Conservation (phyloP, 1,284 basidiomycete genomes). For the Farysia itapuensis region DNA sequence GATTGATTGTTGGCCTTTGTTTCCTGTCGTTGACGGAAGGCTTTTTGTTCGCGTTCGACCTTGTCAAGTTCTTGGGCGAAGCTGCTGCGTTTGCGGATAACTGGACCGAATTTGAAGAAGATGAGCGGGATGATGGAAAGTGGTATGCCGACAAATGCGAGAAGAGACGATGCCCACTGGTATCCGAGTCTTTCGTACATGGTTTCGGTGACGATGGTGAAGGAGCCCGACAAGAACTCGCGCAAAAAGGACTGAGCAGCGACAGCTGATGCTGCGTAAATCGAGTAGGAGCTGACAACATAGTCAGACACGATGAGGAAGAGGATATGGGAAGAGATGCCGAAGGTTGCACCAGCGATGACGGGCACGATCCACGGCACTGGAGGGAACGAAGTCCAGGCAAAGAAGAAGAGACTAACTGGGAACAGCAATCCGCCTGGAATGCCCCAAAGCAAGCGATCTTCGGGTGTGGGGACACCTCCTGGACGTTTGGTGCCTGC, state of each 20-base stretch:
- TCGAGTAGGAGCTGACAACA: constrained; percentile 38
- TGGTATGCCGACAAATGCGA: constrained; percentile 41
- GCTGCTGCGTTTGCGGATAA: constrained; percentile 31
- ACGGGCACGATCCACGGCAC: constrained; percentile 45
- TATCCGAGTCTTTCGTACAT: constrained; percentile 41
- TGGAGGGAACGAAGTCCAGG: constrained; percentile 44
- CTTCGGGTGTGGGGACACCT: constrained; percentile 28
- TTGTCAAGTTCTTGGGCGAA: constrained; percentile 40
- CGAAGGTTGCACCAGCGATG: constrained; percentile 37
- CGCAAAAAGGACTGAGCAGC: constrained; percentile 46
- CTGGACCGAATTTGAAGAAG: constrained; percentile 42
- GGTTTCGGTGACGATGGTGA: constrained; percentile 36
- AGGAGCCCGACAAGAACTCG: constrained; percentile 36
- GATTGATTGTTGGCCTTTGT: too few species aligned
- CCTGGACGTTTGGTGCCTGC: constrained; percentile 17
- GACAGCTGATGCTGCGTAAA: constrained; percentile 43
- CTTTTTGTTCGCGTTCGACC: constrained; percentile 23
- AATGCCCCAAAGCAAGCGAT: constrained; percentile 34
- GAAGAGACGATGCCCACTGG: constrained; percentile 39
- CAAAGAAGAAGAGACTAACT: constrained; percentile 45
- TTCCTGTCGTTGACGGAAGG: background rate
- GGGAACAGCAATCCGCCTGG: constrained; percentile 33
- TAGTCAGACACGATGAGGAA: constrained; percentile 51
- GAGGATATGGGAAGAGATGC: constrained; percentile 43
- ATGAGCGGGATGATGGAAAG: constrained; percentile 40